Evolutionary conservation across 164 flowering plant genomes (phyloP).

Genomic region (Sextonia rubra): DNA sequence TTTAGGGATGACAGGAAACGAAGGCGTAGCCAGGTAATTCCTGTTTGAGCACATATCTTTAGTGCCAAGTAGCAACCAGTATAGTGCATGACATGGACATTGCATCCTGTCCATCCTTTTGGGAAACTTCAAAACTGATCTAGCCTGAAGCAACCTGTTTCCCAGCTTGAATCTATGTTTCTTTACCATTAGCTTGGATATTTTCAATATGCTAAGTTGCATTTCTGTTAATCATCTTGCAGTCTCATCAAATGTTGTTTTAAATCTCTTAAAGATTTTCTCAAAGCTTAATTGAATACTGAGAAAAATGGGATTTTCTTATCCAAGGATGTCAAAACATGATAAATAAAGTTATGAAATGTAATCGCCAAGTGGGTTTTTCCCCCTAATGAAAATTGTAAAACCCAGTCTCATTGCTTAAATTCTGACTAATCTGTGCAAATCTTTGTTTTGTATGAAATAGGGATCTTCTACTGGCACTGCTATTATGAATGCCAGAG

Average conservation of each 20-base stretch:
- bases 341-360: too few relatives aligned
- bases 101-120: background rate
- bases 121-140: background rate
- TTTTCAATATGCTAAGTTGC: too few relatives aligned
- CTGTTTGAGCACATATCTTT: background rate
- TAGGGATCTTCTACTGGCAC: background rate
- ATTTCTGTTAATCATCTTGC: background rate
- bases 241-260: background rate
- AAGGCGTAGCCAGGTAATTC: conserved; percentile 76
- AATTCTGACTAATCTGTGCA: too few relatives aligned
- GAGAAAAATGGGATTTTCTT: background rate
- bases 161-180: too few relatives aligned
- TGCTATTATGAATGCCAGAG: background rate
- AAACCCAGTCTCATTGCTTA: background rate
- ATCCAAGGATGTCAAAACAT: background rate
- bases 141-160: too few relatives aligned
- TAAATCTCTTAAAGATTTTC: background rate
- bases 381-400: too few relatives aligned
- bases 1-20: conserved; percentile 98
- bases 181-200: too few relatives aligned
- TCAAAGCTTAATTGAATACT: background rate
- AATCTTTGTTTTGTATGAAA: background rate
- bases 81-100: background rate
- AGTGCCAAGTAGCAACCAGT: background rate
- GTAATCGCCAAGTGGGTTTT: too few relatives aligned